Percentiles rank a stretch among this genome's conserved stretches.
Conservation (phyloP, 257 asterid species). For the Thymus mandschuricus region DNA sequence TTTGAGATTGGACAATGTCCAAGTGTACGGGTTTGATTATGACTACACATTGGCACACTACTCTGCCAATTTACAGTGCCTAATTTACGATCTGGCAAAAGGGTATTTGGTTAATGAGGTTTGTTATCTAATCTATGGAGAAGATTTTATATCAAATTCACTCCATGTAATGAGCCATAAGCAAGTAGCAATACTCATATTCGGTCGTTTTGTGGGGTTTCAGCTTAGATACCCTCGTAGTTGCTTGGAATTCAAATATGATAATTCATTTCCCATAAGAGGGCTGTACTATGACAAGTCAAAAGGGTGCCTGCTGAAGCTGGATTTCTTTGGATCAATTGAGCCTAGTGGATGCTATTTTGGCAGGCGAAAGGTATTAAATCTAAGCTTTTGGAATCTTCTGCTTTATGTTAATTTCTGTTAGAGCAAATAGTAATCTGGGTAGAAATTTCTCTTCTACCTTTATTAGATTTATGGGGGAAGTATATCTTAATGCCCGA, state of each 20-base stretch:
- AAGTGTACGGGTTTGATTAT: constrained; percentile 94
- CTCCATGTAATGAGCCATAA: constrained; percentile 3
- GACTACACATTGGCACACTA: constrained; percentile 99
- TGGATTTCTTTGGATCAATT: constrained; percentile 96
- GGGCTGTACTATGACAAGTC: constrained; percentile 91
- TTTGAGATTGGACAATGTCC: constrained; percentile 82
- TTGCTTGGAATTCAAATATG: constrained; percentile 81
- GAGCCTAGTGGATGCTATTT: constrained; percentile 97
- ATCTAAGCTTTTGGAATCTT: background rate
- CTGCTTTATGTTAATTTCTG: constrained; percentile 1
- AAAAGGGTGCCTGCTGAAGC: constrained; percentile 91
- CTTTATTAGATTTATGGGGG: background rate
- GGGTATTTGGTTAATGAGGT: constrained; percentile 94
- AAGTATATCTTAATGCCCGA: constrained; percentile 3
- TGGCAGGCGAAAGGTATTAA: constrained; percentile 87
- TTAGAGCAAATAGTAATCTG: constrained; percentile 2
- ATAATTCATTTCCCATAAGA: constrained; percentile 87
- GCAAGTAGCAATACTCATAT: constrained; percentile 13
- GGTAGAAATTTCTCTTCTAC: background rate
- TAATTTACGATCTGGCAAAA: constrained; percentile 91
- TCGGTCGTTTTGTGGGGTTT: constrained; percentile 30
- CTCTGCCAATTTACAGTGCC: constrained; percentile 78
- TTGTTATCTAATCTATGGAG: constrained; percentile 34
- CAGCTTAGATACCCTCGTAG: constrained; percentile 92
- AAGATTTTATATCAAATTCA: constrained; percentile 10